Conservation (phyloP, 352 stramenopile genomes). For the Blastocystis hominis region DNA sequence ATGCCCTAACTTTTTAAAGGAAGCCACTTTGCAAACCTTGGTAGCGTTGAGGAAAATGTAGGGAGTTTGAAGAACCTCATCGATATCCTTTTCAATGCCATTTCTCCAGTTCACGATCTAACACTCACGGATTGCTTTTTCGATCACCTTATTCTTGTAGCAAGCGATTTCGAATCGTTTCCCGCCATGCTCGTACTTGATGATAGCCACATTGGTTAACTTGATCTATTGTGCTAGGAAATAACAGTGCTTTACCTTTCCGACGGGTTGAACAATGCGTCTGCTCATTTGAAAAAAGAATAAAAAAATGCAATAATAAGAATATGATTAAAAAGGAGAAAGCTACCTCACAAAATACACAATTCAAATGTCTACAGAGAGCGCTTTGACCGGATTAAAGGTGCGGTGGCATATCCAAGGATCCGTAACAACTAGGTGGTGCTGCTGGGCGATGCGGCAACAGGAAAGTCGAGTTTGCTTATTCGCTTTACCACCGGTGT, state of each 20-base stretch:
- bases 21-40: conserved; percentile 65
- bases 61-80: conserved; percentile 91
- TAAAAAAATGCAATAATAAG: not conserved
- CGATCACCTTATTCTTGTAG: conserved; percentile 84
- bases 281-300: not conserved
- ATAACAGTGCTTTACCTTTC: not conserved
- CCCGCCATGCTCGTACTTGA: conserved; percentile 82
- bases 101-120: conserved; percentile 85
- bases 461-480: conserved; percentile 49
- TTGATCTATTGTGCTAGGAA: conserved; percentile 1
- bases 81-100: conserved; percentile 89
- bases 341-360: not conserved
- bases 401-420: not conserved
- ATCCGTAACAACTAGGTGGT: conserved; percentile 3
- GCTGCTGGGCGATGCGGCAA: conserved; percentile 35
- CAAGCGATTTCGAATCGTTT: conserved; percentile 96
- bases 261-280: conserved; percentile 33
- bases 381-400: not conserved
- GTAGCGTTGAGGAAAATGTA: conserved; percentile 93
- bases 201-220: conserved; percentile 91
- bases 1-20: conserved; percentile 69
- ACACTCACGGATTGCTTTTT: not conserved
- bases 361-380: not conserved
- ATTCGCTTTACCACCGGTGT: conserved; percentile 32
- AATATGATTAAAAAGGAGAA: not conserved